Evolutionary conservation across 2,329 filamentous ascomycete species (phyloP).

Genomic region (Aureobasidium sp.): DNA sequence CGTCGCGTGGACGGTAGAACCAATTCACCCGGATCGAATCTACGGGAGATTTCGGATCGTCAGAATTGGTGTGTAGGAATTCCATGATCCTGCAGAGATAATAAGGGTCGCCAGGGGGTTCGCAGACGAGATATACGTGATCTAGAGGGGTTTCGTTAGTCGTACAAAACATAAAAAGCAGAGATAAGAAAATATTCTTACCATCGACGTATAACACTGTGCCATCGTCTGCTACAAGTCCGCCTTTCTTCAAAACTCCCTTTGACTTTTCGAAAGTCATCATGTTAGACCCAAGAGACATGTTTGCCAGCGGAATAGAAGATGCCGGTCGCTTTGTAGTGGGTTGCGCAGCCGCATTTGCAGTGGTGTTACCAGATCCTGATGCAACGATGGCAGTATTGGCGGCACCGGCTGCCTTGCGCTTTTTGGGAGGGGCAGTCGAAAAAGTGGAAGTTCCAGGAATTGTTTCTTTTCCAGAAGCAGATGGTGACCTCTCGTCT

Average conservation of each 20-base stretch:
- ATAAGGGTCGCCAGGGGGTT: constrained; percentile 95
- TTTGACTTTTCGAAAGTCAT: constrained; percentile 74
- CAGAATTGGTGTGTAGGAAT: constrained; percentile 71
- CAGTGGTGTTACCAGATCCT: constrained; percentile 21
- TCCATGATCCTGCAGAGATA: constrained; percentile 98
- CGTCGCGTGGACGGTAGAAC: constrained; percentile 96
- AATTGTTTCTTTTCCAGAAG: constrained; percentile 21
- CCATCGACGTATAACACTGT: constrained; percentile 78
- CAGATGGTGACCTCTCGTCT: constrained; percentile 5
- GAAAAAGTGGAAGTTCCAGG: constrained; percentile 55
- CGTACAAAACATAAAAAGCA: background rate
- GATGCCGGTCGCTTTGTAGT: constrained; percentile 26
- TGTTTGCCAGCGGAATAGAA: constrained; percentile 36
- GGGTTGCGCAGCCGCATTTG: constrained; percentile 19
- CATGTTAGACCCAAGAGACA: constrained; percentile 67
- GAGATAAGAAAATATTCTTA: constrained; percentile 44
- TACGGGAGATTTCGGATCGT: constrained; percentile 64
- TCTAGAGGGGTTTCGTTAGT: constrained; percentile 47
- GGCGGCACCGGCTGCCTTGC: constrained; percentile 60
- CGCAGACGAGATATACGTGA: constrained; percentile 93
- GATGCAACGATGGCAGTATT: constrained; percentile 19
- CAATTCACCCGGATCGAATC: constrained; percentile 92
- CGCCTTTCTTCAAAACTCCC: constrained; percentile 63
- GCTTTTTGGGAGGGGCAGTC: constrained; percentile 63
- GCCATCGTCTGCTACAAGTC: constrained; percentile 84